Base-by-base conservation (phyloP, 2,329 filamentous ascomycete species). In the Hysterium pulicare region DNA sequence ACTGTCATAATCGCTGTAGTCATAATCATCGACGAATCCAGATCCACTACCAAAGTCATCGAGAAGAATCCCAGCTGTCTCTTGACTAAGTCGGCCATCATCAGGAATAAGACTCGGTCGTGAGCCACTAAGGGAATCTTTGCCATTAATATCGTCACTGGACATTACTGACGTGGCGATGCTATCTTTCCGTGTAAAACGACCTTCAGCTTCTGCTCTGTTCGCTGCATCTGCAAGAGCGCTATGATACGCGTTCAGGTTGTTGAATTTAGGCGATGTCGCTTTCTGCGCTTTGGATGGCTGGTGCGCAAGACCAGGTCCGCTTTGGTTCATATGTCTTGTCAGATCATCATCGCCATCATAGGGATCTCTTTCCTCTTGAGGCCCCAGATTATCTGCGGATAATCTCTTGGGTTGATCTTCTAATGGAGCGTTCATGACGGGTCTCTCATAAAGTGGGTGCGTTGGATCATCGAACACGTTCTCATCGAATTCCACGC, bases 161-260 rank as follows among this genome's bases (percentile, higher is more conserved):
- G 42, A 44, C 53, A 46, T 30, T 5, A 53, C 51, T 3, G 50
- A 54, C 2, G 50, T 48, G 32, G 62, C 72, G 20, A 71, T 63
- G 52, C 77, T 80, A 23, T 70, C 67, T 21, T 79, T 76, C 11
- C 87, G 77, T 13, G 79, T 73, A 53, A 95, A 91, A 43, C 87
- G 84, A 2, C 88, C 88, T 28, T 83, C 84, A 1, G 81, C 81
- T 17, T 82, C 85, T 5, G 90, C 89, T 59, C 84, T 77, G 47
- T 85, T 83, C 8, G 89, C 86, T 5, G 90, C 91, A 35, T 86
- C 84, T 2, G 88, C 89, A 4, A 97, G 74, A 1, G 90, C 89
- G 40, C 85, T 85, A 59, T 95, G 90, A 57, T 96, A 91, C 1
- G 81, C 84, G 32, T 82, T 81, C 16, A 86, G 70, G 43, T 77